Conservation (phyloP, 208 protist species). For the Leishmania tarentolae region DNA sequence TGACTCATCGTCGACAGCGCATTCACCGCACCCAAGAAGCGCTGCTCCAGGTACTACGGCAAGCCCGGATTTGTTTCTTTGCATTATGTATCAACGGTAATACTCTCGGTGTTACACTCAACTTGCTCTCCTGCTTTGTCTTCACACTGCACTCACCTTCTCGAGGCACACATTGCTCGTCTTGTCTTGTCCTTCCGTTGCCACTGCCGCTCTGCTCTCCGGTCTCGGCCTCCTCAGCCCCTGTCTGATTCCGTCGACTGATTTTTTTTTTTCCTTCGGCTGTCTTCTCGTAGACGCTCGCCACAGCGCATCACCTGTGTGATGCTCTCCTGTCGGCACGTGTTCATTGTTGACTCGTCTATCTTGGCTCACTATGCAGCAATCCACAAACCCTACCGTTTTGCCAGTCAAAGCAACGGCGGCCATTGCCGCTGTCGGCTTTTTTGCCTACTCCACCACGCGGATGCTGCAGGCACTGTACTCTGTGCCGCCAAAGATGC, state of each 20-base stretch:
- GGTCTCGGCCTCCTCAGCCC: neutral
- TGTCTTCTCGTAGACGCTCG: neutral
- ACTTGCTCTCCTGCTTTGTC: neutral
- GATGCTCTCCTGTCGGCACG: neutral
- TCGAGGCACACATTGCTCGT: neutral
- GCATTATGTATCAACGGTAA: neutral
- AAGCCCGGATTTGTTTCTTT: neutral
- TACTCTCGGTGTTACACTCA: neutral
- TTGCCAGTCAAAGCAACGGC: conserved; percentile 10
- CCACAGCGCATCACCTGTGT: neutral
- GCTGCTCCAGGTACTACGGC: neutral
- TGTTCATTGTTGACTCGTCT: neutral
- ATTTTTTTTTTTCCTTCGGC: neutral
- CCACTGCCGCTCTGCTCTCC: neutral
- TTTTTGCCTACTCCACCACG: conserved; percentile 23
- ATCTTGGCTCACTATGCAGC: conserved; percentile 1
- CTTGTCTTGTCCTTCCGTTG: neutral
- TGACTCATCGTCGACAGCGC: neutral
- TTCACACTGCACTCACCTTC: neutral
- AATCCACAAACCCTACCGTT: neutral
- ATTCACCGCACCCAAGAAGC: neutral
- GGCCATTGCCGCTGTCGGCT: conserved; percentile 2
- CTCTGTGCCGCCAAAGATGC: conserved; percentile 37
- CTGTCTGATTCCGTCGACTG: neutral
- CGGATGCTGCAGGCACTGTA: conserved; percentile 32